A percentile compares a stretch with the other conserved stretches of the same genome.
Evolutionary conservation across 306 rosid genomes (phyloP).

Genomic region (Quercus parvula): DNA sequence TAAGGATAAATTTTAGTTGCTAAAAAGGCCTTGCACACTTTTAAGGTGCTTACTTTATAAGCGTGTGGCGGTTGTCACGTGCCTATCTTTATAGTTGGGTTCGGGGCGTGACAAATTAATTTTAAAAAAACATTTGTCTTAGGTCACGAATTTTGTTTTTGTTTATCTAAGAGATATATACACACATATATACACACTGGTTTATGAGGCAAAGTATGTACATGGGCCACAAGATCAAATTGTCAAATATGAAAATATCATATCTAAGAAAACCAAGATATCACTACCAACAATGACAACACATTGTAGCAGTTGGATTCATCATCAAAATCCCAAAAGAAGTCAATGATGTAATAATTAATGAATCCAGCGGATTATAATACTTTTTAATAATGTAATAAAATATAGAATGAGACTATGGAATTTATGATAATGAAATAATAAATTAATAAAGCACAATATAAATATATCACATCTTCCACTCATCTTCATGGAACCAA

Average conservation of each 20-base stretch:
- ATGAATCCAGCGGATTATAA: not conserved
- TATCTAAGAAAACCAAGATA: not conserved
- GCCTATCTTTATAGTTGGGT: too few relatives aligned
- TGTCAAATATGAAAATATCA: too few relatives aligned
- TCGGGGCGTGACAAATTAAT: too few relatives aligned
- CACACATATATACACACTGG: too few relatives aligned
- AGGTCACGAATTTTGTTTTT: too few relatives aligned
- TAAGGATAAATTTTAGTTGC: too few relatives aligned
- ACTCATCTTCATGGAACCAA: conserved; percentile 38
- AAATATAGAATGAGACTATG: not conserved
- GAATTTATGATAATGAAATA: not conserved
- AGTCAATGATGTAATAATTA: not conserved
- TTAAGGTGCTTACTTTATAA: too few relatives aligned
- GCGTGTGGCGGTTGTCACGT: too few relatives aligned
- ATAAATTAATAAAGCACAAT: not conserved
- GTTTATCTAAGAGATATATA: too few relatives aligned
- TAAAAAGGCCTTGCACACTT: too few relatives aligned
- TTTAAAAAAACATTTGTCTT: too few relatives aligned
- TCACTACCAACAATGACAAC: not conserved
- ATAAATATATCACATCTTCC: not conserved
- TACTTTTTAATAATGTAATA: not conserved
- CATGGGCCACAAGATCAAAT: not conserved
- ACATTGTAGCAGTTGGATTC: not conserved
- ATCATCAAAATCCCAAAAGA: not conserved
- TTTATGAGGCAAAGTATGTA: not conserved